Percentiles rank a stretch among this genome's conserved stretches.
Evolutionary conservation across 2,329 filamentous ascomycete genomes (phyloP).

Genomic region (Neofusicoccum laricinum): DNA sequence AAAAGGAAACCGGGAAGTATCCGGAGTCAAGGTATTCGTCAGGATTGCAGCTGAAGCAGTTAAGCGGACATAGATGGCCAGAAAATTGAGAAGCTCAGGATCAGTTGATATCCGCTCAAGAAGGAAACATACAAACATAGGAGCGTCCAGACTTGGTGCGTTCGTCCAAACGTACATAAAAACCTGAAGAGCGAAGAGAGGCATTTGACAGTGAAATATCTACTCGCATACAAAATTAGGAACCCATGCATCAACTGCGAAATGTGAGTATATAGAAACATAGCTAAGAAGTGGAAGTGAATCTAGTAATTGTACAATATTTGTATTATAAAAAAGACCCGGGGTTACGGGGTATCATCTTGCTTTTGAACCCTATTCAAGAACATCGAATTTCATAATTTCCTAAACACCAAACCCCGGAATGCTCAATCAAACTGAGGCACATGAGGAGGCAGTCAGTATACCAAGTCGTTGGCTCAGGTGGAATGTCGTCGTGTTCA

Average conservation of each 20-base stretch:
- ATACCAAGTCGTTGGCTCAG: neutral
- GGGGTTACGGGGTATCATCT: neutral
- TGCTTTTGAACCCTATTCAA: neutral
- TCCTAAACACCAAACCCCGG: slow-evolving; percentile 4
- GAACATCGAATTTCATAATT: neutral
- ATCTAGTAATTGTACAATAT: neutral
- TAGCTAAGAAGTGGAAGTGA: neutral
- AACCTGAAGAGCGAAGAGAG: too few species aligned
- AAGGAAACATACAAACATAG: too few species aligned
- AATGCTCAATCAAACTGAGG: slow-evolving; percentile 3
- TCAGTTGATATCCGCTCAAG: too few species aligned
- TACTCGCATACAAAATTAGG: neutral
- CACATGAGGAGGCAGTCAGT: neutral
- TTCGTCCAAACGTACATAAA: too few species aligned
- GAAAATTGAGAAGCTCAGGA: too few species aligned
- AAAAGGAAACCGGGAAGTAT: too few species aligned
- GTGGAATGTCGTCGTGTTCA: neutral
- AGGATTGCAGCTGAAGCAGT: too few species aligned
- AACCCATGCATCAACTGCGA: neutral
- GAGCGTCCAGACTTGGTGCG: too few species aligned
- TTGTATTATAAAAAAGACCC: slow-evolving; percentile 4
- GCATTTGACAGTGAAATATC: neutral
- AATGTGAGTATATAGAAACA: neutral
- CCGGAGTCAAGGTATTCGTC: too few species aligned
- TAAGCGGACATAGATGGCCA: too few species aligned